A percentile compares a stretch with the other conserved stretches of the same genome.
Conservation (phyloP, 345 rosid species). For the Passiflora organensis region DNA sequence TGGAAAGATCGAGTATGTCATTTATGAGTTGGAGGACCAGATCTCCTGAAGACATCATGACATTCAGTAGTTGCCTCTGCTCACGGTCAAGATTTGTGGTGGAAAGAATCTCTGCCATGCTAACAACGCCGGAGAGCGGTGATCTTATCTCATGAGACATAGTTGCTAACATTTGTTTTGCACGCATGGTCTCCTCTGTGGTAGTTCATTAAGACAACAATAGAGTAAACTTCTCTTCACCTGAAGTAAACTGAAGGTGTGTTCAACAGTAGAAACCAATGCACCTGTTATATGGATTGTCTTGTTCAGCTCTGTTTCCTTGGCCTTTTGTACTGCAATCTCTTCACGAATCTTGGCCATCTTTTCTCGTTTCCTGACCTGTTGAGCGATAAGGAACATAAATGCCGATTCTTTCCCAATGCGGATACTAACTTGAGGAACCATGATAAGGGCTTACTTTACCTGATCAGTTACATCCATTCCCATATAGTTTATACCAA, state of each 20-base stretch:
- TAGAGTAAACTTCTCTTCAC: conserved; percentile 1
- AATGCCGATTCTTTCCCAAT: conserved; percentile 7
- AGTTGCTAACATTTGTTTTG: conserved; percentile 92
- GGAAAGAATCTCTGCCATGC: conserved; percentile 94
- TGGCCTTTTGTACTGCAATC: conserved; percentile 92
- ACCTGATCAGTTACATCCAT: conserved; percentile 99
- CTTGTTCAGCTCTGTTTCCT: conserved; percentile 88
- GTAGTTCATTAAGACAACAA: conserved; percentile 6
- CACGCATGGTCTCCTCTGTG: conserved; percentile 98
- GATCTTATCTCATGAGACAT: conserved; percentile 99
- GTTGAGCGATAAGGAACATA: conserved; percentile 14
- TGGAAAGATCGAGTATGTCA: conserved; percentile 95
- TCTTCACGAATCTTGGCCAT: conserved; percentile 89
- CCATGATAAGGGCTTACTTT: conserved; percentile 5
- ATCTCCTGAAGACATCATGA: conserved; percentile 97
- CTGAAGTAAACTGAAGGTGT: not conserved
- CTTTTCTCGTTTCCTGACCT: conserved; percentile 83
- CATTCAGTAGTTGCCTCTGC: conserved; percentile 69
- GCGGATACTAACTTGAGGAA: not conserved
- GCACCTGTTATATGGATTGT: conserved; percentile 95
- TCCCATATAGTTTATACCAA: conserved; percentile 94
- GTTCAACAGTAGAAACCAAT: conserved; percentile 2
- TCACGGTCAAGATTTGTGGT: conserved; percentile 67
- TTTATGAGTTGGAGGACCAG: conserved; percentile 90
- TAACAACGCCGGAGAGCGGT: conserved; percentile 85